Conservation (phyloP, 345 rosid species). For the Moricandia arvensis region DNA sequence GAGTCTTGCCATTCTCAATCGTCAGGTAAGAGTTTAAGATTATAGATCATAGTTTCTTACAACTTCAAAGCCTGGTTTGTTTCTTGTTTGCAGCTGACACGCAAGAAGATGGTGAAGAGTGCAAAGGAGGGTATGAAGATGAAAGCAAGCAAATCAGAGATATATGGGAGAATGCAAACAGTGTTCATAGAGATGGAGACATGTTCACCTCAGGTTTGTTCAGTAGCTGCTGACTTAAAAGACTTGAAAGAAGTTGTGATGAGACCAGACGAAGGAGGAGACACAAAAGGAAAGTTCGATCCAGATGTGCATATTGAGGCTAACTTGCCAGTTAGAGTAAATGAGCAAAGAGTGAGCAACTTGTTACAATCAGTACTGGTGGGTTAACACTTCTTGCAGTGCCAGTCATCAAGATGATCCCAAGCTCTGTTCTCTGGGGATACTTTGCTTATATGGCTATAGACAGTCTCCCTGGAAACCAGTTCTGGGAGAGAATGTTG, state of each 20-base stretch:
- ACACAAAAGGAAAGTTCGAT: slow-evolving; percentile 44
- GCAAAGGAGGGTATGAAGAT: slow-evolving; percentile 69
- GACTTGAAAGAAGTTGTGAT: slow-evolving; percentile 69
- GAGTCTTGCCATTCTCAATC: slow-evolving; percentile 73
- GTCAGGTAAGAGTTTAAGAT: slow-evolving; percentile 44
- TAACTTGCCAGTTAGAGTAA: slow-evolving; percentile 74
- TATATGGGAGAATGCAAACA: slow-evolving; percentile 77
- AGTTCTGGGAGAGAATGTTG: slow-evolving; percentile 75
- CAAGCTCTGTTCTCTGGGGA: slow-evolving; percentile 86
- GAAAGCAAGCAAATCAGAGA: slow-evolving; percentile 61
- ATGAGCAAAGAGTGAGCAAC: slow-evolving; percentile 87
- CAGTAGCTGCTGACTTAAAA: slow-evolving; percentile 52
- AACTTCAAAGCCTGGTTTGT: not conserved
- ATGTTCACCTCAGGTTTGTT: slow-evolving; percentile 16
- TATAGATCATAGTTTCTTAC: not conserved
- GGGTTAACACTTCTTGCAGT: slow-evolving; percentile 55
- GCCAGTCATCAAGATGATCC: slow-evolving; percentile 71
- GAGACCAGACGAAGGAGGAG: slow-evolving; percentile 45
- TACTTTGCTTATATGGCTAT: slow-evolving; percentile 89
- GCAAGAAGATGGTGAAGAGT: slow-evolving; percentile 74
- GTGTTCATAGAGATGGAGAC: slow-evolving; percentile 51
- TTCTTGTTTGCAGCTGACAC: slow-evolving; percentile 43
- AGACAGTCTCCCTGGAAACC: slow-evolving; percentile 89
- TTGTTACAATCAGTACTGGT: slow-evolving; percentile 69
- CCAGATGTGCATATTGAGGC: slow-evolving; percentile 83